Base-by-base conservation (phyloP, 495 filamentous ascomycete genomes). In the Podospora comata region DNA sequence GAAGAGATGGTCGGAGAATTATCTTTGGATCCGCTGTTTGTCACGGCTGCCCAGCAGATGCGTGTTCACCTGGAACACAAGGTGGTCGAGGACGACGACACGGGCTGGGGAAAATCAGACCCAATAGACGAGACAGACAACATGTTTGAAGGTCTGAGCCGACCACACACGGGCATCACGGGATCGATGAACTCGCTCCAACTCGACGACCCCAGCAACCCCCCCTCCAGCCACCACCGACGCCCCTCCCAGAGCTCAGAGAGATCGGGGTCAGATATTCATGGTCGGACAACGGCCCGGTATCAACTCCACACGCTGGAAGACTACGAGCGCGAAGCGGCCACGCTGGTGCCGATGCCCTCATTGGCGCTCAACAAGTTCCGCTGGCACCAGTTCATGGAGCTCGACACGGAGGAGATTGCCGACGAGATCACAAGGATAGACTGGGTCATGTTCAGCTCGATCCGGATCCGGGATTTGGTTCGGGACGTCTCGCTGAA, bases 391-490 rank as follows among this genome's bases (percentile, higher is more conserved):
- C 85, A 88, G 63, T 88, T 96, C 69, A 94, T 96, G 88, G 90
- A 90, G 30, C 86, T 87, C 28, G 81, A 87, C 5, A 89, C 95
- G 32, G 91, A 93, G 55, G 86, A 91, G 60, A 91, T 97, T 69
- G 95, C 96, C 6, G 88, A 88, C 61, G 95, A 99, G 77, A 84
- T 99, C 74, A 97, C 95, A 5, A 87, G 95, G 64, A 94, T 98
- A 56, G 95, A 98, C 80, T 97, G 94, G 95, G 86, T 93, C 74
- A 93, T 96, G 88, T 97, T 97, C 78, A 93, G 90, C 71, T 91
- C 92, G n/a, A 96, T 98, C 75, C 89, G 91, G n/a, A 91, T 94
- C 57, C 91, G 95, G 60, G 96, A 99, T 78, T 85, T 97, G 5
- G 90, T 98, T 61, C 90, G 96, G 2, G 91, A 97, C 77, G 92